A percentile compares a stretch with the other conserved stretches of the same genome.
Evolutionary conservation across 1,139 yeast genomes (phyloP).

Genomic region (Nakaseomyces kungkrabaensis): DNA sequence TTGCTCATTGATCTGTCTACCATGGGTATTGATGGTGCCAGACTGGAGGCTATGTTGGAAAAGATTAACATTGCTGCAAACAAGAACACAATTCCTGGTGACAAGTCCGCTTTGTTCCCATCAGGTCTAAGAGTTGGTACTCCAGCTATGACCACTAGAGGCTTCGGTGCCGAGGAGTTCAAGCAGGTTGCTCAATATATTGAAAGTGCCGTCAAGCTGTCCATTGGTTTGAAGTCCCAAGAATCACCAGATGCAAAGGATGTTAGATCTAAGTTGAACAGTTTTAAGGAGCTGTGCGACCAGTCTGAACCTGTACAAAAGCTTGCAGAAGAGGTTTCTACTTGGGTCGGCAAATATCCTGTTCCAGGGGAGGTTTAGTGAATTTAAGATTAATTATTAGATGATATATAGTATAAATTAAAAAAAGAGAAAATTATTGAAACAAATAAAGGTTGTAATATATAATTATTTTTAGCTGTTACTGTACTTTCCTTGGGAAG

Average conservation of each 20-base stretch:
- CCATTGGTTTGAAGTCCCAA: conserved; percentile 47
- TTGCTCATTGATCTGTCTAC: conserved; percentile 77
- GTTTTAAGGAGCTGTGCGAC: conserved; percentile 56
- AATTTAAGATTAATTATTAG: conserved; percentile 15
- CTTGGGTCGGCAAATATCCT: conserved; percentile 61
- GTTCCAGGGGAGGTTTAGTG: conserved; percentile 59
- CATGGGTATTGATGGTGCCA: conserved; percentile 87
- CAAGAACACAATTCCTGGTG: conserved; percentile 95
- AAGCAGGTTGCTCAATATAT: conserved; percentile 68
- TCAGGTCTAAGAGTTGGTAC: conserved; percentile 95
- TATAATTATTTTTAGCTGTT: no score
- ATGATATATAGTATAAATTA: neutral
- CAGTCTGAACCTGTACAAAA: conserved; percentile 47
- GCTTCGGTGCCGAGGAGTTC: conserved; percentile 72
- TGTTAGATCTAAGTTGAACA: conserved; percentile 53
- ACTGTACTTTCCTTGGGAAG: no score
- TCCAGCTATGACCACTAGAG: conserved; percentile 98
- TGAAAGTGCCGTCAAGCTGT: conserved; percentile 63
- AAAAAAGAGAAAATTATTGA: neutral
- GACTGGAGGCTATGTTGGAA: conserved; percentile 87
- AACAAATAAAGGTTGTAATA: no score
- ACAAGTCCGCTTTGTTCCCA: conserved; percentile 88
- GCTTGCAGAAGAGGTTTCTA: conserved; percentile 52
- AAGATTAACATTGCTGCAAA: conserved; percentile 87
- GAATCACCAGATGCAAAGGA: conserved; percentile 40